Conservation (phyloP, 2,329 filamentous ascomycete genomes). For the Kalmusia sp. region DNA sequence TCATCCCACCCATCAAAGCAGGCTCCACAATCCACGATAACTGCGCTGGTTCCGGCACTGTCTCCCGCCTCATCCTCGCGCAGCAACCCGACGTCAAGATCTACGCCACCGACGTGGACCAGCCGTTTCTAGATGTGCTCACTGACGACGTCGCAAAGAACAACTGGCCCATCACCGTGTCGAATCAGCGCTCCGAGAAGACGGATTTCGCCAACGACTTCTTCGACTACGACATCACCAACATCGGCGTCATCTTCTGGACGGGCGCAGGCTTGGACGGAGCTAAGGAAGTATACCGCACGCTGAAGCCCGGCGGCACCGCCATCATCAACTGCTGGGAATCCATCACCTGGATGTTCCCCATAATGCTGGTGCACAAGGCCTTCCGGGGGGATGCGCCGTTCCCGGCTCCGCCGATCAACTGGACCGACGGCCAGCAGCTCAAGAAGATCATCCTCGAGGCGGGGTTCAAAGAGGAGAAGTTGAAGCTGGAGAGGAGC, state of each 20-base stretch:
- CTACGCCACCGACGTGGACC: conserved; percentile 40
- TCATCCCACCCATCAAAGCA: conserved; percentile 31
- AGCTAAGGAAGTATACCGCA: conserved; percentile 48
- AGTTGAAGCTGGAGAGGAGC: conserved; percentile 28
- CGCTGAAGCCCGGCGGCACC: conserved; percentile 45
- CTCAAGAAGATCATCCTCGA: conserved; percentile 35
- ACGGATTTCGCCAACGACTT: conserved; percentile 32
- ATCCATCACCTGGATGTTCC: conserved; percentile 31
- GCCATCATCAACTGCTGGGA: conserved; percentile 50
- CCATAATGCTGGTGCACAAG: conserved; percentile 27
- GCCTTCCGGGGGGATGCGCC: conserved; percentile 24
- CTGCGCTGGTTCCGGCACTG: conserved; percentile 40
- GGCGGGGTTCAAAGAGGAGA: conserved; percentile 32
- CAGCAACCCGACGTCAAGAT: conserved; percentile 24
- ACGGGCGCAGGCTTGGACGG: conserved; percentile 34
- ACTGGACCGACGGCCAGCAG: conserved; percentile 37
- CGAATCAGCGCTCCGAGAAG: conserved; percentile 24
- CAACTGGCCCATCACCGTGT: conserved; percentile 31
- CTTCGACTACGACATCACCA: conserved; percentile 50
- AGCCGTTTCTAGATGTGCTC: conserved; percentile 32
- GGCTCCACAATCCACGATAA: conserved; percentile 44
- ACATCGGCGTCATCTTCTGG: conserved; percentile 51
- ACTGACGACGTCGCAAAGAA: conserved; percentile 16
- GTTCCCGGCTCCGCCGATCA: conserved; percentile 25
- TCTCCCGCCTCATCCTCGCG: conserved; percentile 31